A percentile compares a stretch with the other conserved stretches of the same genome.
phyloP scores from a whole-genome alignment of 2,329 filamentous ascomycete species.

The Pseudonectria foliicola region DNA sequence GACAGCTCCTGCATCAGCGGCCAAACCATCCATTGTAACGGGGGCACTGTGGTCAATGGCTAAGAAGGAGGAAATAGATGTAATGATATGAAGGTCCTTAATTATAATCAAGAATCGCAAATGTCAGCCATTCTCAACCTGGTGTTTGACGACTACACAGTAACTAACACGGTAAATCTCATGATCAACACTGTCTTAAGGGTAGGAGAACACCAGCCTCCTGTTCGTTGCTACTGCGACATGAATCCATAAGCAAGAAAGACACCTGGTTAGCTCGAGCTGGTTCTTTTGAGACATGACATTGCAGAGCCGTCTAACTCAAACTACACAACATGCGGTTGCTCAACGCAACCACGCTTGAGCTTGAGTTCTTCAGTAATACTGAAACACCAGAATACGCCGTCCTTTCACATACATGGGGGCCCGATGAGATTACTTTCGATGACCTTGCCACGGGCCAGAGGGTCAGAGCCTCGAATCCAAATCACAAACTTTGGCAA shows the following conservation, averaged over 20 bases:
- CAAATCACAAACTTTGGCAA: constrained; percentile 14
- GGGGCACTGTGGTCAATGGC: constrained; percentile 42
- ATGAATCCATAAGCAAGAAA: too few relatives aligned
- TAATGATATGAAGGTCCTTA: background rate
- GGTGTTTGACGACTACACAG: too few relatives aligned
- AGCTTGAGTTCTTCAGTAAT: constrained; percentile 14
- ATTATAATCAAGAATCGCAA: too few relatives aligned
- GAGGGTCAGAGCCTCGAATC: background rate
- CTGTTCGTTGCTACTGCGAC: too few relatives aligned
- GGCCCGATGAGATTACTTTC: constrained; percentile 16
- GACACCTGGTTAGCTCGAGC: too few relatives aligned
- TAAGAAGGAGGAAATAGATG: constrained; percentile 17
- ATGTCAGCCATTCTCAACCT: too few relatives aligned
- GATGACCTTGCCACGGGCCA: constrained; percentile 5
- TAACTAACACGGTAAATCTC: too few relatives aligned
- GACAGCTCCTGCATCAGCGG: constrained; percentile 71
- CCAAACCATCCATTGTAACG: constrained; percentile 54
- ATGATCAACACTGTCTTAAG: too few relatives aligned
- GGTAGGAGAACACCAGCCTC: too few relatives aligned
- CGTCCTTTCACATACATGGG: constrained; percentile 23
- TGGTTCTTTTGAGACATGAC: background rate
- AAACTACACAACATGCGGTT: constrained; percentile 14
- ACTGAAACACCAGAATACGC: constrained; percentile 15
- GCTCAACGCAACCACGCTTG: constrained; percentile 16
- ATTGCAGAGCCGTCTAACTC: background rate